Conservation (phyloP, 1,139 yeast genomes). For the Candida glucosophila region DNA sequence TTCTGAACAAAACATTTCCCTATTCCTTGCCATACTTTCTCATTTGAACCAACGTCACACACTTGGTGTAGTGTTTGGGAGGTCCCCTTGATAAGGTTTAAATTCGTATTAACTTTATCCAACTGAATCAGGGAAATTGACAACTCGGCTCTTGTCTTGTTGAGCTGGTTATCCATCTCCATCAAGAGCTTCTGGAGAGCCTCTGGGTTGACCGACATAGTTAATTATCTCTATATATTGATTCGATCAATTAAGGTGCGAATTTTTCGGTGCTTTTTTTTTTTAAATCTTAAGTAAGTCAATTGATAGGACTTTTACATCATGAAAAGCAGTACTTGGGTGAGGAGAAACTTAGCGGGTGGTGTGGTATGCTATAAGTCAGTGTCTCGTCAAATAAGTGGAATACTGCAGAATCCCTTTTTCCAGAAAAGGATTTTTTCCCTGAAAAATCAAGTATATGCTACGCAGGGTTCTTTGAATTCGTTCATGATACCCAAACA, state of each 20-base stretch:
- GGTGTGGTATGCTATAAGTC: too few species aligned
- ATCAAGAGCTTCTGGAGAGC: conserved; percentile 43
- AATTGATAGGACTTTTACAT: too few species aligned
- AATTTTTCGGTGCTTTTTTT: too few species aligned
- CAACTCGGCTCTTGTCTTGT: conserved; percentile 55
- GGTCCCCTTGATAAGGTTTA: conserved; percentile 50
- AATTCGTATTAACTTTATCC: conserved; percentile 47
- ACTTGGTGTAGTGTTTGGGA: conserved; percentile 39
- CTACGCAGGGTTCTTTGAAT: conserved; percentile 7
- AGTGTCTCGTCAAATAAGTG: too few species aligned
- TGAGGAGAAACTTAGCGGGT: too few species aligned
- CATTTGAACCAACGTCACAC: conserved; percentile 25
- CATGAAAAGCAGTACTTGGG: too few species aligned
- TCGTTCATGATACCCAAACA: conserved; percentile 4
- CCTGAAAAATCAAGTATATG: too few species aligned
- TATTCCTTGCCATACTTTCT: conserved; percentile 73
- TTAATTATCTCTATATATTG: too few species aligned
- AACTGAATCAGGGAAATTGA: conserved; percentile 54
- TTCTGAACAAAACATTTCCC: conserved; percentile 63
- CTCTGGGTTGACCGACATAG: conserved; percentile 35
- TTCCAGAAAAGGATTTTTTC: too few species aligned
- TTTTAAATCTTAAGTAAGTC: too few species aligned
- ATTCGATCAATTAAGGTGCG: too few species aligned
- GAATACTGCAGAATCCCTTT: too few species aligned
- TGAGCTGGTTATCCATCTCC: conserved; percentile 60